Percentiles rank a stretch among this genome's conserved stretches.
Evolutionary conservation across 148 eudicot species (phyloP).

Genomic region (Rhododendron henanense): DNA sequence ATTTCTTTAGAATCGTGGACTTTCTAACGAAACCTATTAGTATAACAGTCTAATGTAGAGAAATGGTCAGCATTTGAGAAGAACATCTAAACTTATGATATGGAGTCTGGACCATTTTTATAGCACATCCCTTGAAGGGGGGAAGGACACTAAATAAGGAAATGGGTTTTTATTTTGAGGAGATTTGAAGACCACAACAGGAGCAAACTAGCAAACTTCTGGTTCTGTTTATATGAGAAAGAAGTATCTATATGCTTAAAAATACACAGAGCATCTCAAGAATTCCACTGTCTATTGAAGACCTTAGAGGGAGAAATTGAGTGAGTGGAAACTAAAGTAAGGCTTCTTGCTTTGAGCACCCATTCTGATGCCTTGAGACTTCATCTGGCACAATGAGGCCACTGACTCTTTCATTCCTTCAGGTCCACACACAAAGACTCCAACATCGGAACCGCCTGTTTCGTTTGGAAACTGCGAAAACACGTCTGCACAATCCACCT

Average conservation of each 20-base stretch:
- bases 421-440: slow-evolving; percentile 83
- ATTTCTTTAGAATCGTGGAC: no score
- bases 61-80: background rate
- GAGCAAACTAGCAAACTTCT: background rate
- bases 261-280: background rate
- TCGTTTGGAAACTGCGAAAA: slow-evolving; percentile 32
- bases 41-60: no score
- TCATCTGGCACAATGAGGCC: slow-evolving; percentile 53
- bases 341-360: slow-evolving; percentile 30
- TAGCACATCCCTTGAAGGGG: background rate
- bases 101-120: background rate
- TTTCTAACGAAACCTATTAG: background rate
- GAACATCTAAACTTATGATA: background rate
- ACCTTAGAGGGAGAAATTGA: slow-evolving; percentile 61
- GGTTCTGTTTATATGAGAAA: background rate
- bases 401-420: slow-evolving; percentile 72
- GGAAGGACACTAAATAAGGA: background rate
- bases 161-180: background rate
- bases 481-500: slow-evolving; percentile 39
- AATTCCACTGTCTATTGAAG: background rate
- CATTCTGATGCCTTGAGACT: slow-evolving; percentile 22
- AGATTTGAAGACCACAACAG: background rate
- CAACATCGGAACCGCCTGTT: slow-evolving; percentile 40
- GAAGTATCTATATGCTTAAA: background rate
- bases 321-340: slow-evolving; percentile 51